Base-by-base conservation (phyloP, 148 eudicot genomes). In the Mesembryanthemum crystallinum region DNA sequence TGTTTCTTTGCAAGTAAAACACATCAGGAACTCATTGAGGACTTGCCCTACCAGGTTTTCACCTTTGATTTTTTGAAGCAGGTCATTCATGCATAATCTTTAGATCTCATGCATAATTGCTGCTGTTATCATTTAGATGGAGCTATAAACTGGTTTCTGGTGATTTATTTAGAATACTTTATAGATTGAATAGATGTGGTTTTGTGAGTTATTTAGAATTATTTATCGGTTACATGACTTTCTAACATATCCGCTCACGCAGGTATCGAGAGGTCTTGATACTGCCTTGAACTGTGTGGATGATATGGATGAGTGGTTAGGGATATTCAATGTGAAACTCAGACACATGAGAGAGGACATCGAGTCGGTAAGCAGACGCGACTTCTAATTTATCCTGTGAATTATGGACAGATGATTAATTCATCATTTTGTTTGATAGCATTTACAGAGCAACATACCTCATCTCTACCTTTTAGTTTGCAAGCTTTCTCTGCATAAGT, bases 311-410 rank as follows among this genome's bases (percentile, higher is more conserved):
- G 98, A 94, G 78, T 94, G 98, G 98, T 79, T 94, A 73, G 91
- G 94, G 51, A 94, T 92, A 79, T 92, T 94, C 67, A 94, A 94
- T 84, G 83, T 92, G 69, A 94, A 94, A 85, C 92, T 94, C 54
- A 83, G 98, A 77, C 97, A 94, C 88, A 94, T 94, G 98, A 86
- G 98, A 79, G 97, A 94, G 78, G 98, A 94, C 84, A 92, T 94
- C 80, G 97, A 94, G 74, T 94, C 97, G 88, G 98, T 94, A 86
- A 59, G 86, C 76, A 42, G 52, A 77, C 27, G 69, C 35, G 63
- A 27, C 67, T 58, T 42, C 67, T 11, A 17, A 20, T 13, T 21
- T 23, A 21, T 33, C 35, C 69, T 74, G 45, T 77, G 29, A 25
- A 49, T 27, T 57, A 30, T n/a, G 9, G 30, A 13, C 14, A 4